Evolutionary conservation across 192 early-diverging fungal species (phyloP), one percentile per base, ranked within the genome.

Genomic region (Backusella australiensis): DNA sequence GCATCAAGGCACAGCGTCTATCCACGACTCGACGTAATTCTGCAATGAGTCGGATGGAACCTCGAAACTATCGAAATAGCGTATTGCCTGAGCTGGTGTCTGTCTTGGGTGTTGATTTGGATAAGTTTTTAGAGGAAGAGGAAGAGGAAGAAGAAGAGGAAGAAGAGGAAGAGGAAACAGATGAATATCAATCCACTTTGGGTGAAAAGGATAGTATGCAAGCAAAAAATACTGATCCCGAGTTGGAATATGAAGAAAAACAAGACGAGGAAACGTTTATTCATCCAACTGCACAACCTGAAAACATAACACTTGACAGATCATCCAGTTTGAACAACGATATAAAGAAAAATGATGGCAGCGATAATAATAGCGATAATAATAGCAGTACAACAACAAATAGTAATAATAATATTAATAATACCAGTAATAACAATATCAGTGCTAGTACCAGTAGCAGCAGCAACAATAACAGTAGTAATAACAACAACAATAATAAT

Each of bases 61-160:
- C 67, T 17, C 29, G 73, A 23, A 80, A 79, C 41, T 80, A 69
- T 44, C 68, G 82, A 42, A 79, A 83, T 34, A 80, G 78, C 39
- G 78, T 83, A 26, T 74, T 83, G 38, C 82, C 82, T 19, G 82
- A 83, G 67, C 65, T 83, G n/a, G 82, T 76, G 0, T 78, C 78
- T 0, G 79, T 80, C 1, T 39, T 83, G 41, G 82, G 82, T 14
- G 68, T 83, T 21, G 82, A 83, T 67, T n/a, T 83, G 15, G 82
- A 80, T 67, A 80, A 80, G 29, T 76, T 83, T 34, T 66, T 75
- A 8, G 77, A 78, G 26, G 69, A 78, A 36, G 78, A 78, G 26
- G 69, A 78, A 36, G 78, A 75, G 1, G 78, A 69, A 6, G 77
- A 75, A 23, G 38, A 80, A 15, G 59, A 85, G 49, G 85, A 82